Evolutionary conservation across 73 alveolate species (phyloP).

Genomic region (Paramecium caudatum): DNA sequence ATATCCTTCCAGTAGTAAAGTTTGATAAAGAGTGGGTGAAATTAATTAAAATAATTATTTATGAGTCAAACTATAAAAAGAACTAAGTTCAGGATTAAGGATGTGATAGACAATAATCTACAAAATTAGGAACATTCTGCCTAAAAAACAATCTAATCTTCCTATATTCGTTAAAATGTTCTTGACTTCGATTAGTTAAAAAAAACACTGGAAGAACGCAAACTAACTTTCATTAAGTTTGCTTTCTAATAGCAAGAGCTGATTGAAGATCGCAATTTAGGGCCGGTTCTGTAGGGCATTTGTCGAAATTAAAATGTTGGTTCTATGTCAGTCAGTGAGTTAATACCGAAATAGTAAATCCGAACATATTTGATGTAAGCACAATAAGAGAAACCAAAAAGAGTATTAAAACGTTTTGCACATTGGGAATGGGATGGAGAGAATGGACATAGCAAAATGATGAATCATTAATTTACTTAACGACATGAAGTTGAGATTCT

Average conservation of each 20-base stretch:
- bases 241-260: slow-evolving; percentile 12
- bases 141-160: background rate
- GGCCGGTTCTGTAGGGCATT: slow-evolving; percentile 56
- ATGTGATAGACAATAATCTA: slow-evolving; percentile 14
- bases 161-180: background rate
- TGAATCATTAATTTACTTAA: background rate
- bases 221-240: slow-evolving; percentile 42
- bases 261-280: slow-evolving; percentile 62
- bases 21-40: slow-evolving; percentile 9
- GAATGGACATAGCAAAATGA: background rate
- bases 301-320: slow-evolving; percentile 8
- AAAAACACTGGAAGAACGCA: slow-evolving; percentile 35
- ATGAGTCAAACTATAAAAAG: slow-evolving; percentile 36
- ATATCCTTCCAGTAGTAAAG: background rate
- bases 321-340: slow-evolving; percentile 37
- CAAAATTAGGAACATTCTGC: slow-evolving; percentile 44
- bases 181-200: background rate
- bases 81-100: slow-evolving; percentile 44
- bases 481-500: slow-evolving; percentile 1
- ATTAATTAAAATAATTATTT: slow-evolving; percentile 16
- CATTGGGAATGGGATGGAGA: slow-evolving; percentile 69
- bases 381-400: background rate
- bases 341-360: slow-evolving; percentile 2
- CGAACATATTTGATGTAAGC: background rate
- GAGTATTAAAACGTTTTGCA: slow-evolving; percentile 61